These are phyloP conservation scores for Setomelanomma holmii DNA, from an alignment of 2,329 filamentous ascomycete species.

Conservation along the genomic window DNA sequence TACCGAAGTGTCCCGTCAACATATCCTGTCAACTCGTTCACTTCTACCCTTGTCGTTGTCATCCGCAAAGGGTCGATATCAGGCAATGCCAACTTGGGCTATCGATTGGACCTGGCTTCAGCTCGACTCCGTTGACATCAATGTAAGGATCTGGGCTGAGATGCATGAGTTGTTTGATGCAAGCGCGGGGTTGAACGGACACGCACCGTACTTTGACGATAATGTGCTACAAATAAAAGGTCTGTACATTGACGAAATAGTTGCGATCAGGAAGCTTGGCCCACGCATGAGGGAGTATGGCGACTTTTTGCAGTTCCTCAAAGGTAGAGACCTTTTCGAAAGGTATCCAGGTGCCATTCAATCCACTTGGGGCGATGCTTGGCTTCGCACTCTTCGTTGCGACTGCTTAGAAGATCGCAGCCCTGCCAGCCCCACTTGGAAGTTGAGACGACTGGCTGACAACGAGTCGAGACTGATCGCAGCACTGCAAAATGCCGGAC, in stretches of 20 bases:
- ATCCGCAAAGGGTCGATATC: background rate
- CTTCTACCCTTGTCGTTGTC: background rate
- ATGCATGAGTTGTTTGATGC: background rate
- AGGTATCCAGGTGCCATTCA: background rate
- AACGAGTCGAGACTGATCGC: background rate
- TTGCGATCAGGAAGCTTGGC: background rate
- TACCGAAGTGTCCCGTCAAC: background rate
- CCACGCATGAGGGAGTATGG: background rate
- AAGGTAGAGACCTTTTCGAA: background rate
- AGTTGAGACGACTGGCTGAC: background rate
- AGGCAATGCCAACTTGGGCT: background rate
- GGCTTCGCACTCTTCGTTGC: background rate
- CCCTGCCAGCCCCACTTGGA: background rate
- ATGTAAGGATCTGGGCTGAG: background rate
- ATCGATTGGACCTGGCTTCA: background rate
- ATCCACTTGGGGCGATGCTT: background rate
- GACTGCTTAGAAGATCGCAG: background rate
- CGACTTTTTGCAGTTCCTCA: background rate
- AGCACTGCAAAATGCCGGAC: background rate
- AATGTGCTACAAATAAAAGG: background rate
- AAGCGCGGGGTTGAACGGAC: background rate
- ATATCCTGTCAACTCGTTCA: background rate
- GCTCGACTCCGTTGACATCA: background rate
- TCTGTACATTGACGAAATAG: background rate
- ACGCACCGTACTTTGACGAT: background rate